Percentiles rank a stretch among this genome's conserved stretches.
These are phyloP conservation scores for Helicocarpus griseus DNA, from an alignment of 2,329 filamentous ascomycete genomes.

Conservation along the genomic window DNA sequence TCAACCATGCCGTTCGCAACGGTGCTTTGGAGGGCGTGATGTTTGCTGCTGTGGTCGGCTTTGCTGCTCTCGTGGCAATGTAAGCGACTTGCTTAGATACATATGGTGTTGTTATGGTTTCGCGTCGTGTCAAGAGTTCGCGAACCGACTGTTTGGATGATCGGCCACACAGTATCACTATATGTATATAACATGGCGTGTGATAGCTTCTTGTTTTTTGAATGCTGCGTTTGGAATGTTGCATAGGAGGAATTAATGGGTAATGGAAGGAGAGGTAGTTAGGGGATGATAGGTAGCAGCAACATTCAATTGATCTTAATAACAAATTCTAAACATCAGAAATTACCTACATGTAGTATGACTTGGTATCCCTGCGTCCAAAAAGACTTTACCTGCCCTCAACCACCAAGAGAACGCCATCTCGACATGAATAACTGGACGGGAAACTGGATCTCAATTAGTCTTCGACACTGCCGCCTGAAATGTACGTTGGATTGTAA, in stretches of 20 bases:
- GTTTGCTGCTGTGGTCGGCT: slow-evolving; percentile 4
- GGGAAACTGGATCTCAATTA: no score
- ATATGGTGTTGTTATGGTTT: neutral
- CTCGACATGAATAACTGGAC: neutral
- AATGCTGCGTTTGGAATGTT: neutral
- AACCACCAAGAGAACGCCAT: neutral
- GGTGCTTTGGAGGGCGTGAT: slow-evolving; percentile 1
- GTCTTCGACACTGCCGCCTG: no score
- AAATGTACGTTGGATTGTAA: no score
- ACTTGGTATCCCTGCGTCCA: neutral
- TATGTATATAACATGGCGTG: slow-evolving; percentile 1
- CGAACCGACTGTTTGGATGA: neutral
- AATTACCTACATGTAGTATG: neutral
- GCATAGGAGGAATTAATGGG: neutral
- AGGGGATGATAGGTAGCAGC: neutral
- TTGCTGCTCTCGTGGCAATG: slow-evolving; percentile 9
- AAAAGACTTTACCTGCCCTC: neutral
- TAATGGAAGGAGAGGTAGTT: neutral
- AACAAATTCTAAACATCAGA: neutral
- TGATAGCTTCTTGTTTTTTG: neutral
- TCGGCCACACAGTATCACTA: neutral
- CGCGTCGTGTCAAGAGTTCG: neutral
- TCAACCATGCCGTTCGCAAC: slow-evolving; percentile 2
- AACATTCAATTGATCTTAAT: neutral
- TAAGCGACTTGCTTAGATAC: neutral